Evolutionary conservation across 2,329 filamentous ascomycete species (phyloP).

Genomic region (Alternaria novae-zelandiae): DNA sequence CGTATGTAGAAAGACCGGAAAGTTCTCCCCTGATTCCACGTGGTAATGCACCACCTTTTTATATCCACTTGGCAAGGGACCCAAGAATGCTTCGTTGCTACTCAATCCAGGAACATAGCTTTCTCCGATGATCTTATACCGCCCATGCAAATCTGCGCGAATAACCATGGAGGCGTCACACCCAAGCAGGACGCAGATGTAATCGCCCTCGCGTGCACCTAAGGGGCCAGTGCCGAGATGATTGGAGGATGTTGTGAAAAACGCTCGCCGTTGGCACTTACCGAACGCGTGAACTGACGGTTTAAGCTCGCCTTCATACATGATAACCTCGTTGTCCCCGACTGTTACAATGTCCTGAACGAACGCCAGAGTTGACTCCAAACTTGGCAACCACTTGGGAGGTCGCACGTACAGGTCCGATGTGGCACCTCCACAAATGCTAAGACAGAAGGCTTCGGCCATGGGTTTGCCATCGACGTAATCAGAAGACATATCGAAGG

Average conservation of each 20-base stretch:
- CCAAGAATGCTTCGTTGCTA: not conserved
- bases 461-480: not conserved
- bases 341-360: not conserved
- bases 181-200: not conserved
- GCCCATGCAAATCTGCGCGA: not conserved
- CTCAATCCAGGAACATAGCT: not conserved
- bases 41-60: not conserved
- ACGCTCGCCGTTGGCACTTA: not conserved
- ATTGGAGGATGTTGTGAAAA: not conserved
- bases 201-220: not conserved
- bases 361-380: not conserved
- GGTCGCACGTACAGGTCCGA: too few relatives aligned
- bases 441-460: not conserved
- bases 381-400: too few relatives aligned
- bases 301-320: fast-evolving
- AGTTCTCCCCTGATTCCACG: not conserved
- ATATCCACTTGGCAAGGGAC: not conserved
- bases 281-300: fast-evolving
- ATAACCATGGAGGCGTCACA: not conserved
- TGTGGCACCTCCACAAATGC: fast-evolving
- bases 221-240: not conserved
- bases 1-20: not conserved
- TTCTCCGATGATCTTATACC: not conserved
- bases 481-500: not conserved
- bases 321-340: not conserved